A percentile compares a stretch with the other conserved stretches of the same genome.
Conservation (phyloP, 2,329 filamentous ascomycete genomes). For the Hypoxylon rubiginosum region DNA sequence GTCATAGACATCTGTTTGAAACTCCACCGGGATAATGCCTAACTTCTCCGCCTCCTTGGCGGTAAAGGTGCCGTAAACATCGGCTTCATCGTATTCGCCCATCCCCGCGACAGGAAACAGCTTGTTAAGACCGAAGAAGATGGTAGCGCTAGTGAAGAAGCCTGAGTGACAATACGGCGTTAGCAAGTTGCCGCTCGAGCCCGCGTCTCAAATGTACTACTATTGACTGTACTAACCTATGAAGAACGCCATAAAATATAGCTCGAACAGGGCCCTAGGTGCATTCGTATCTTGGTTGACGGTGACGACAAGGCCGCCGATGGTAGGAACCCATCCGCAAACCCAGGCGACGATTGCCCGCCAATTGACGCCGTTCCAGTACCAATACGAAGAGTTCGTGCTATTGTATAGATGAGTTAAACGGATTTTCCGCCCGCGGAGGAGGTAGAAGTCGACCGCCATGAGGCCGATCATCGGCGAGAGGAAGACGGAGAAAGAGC, state of each 20-base stretch:
- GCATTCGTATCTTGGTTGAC: slow-evolving; percentile 46
- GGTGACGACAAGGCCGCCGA: slow-evolving; percentile 57
- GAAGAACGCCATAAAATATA: slow-evolving; percentile 63
- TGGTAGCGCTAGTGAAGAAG: slow-evolving; percentile 54
- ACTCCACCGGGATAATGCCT: slow-evolving; percentile 51
- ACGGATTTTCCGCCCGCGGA: slow-evolving; percentile 53
- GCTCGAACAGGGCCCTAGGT: slow-evolving; percentile 55
- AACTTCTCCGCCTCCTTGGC: slow-evolving; percentile 57
- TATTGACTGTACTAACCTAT: slow-evolving; percentile 50
- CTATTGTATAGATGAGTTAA: slow-evolving; percentile 54
- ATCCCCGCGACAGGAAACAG: slow-evolving; percentile 57
- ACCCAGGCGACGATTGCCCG: slow-evolving; percentile 58
- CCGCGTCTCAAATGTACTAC: not conserved
- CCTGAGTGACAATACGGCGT: slow-evolving; percentile 45
- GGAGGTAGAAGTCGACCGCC: slow-evolving; percentile 54
- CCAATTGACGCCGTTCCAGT: slow-evolving; percentile 60
- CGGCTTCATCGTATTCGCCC: slow-evolving; percentile 59
- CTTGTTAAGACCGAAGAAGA: slow-evolving; percentile 53
- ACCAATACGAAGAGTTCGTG: slow-evolving; percentile 57
- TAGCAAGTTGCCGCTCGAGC: not conserved
- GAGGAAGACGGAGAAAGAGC: slow-evolving; percentile 58
- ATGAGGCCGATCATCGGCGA: slow-evolving; percentile 56
- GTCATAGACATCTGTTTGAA: slow-evolving; percentile 30
- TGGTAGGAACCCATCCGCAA: slow-evolving; percentile 59
- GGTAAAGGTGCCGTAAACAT: slow-evolving; percentile 62